Evolutionary conservation across 495 filamentous ascomycete species (phyloP).

Genomic region (Glonium stellatum): DNA sequence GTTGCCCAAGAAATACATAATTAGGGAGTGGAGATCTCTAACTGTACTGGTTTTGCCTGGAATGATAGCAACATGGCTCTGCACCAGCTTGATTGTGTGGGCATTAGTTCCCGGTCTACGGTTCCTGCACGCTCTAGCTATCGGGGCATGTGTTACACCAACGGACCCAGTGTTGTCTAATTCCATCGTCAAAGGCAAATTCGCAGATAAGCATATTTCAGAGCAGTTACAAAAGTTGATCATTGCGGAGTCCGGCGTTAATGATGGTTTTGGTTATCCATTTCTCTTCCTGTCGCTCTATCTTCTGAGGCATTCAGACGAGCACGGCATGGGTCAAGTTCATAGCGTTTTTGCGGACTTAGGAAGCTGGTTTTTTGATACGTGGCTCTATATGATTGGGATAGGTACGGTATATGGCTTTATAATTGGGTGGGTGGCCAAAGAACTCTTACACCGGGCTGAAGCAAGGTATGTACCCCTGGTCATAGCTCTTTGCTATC

Average conservation of each 20-base stretch:
- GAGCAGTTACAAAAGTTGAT: conserved; percentile 77
- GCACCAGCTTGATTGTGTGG: conserved; percentile 70
- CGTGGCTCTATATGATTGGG: conserved; percentile 75
- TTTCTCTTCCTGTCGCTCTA: conserved; percentile 84
- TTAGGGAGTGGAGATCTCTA: conserved; percentile 72
- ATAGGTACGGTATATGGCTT: conserved; percentile 73
- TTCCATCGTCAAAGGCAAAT: conserved; percentile 87
- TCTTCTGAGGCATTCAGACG: too few relatives aligned
- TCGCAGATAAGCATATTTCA: conserved; percentile 84
- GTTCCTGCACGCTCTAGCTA: conserved; percentile 69
- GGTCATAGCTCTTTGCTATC: too few relatives aligned
- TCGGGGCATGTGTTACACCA: conserved; percentile 81
- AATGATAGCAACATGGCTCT: conserved; percentile 87
- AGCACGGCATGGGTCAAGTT: too few relatives aligned
- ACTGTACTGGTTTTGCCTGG: conserved; percentile 71
- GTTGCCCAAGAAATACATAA: conserved; percentile 78
- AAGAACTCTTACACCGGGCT: conserved; percentile 75
- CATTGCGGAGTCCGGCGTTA: conserved; percentile 82
- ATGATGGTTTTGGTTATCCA: conserved; percentile 90
- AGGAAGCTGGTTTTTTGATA: conserved; percentile 89
- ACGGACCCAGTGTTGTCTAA: conserved; percentile 89
- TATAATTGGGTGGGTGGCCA: conserved; percentile 70
- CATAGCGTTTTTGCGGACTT: too few relatives aligned
- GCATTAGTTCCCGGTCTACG: conserved; percentile 64
- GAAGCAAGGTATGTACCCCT: too few relatives aligned